Evolutionary conservation across 2,329 filamentous ascomycete genomes (phyloP), one percentile per base, ranked within the genome.

Genomic region (Calonectria crousiana): DNA sequence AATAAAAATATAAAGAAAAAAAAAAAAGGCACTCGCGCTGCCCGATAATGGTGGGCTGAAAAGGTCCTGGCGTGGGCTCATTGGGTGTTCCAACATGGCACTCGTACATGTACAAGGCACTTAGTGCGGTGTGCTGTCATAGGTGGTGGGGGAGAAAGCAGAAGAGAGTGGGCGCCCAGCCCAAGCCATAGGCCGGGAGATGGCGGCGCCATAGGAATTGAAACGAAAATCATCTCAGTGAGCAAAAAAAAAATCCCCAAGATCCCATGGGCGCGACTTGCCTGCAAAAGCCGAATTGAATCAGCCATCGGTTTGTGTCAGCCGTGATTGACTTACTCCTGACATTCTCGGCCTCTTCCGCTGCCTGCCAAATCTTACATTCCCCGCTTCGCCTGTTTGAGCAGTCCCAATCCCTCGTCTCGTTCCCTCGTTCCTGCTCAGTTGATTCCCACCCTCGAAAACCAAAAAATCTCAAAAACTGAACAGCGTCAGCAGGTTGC

Each of bases 371-470:
- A 65, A 65, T 44, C 60, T 65, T 49, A 47, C 60, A 44, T 65
- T 65, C 60, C 60, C 60, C 60, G 60, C 60, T 49, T 65, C 60
- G 60, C 41, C 60, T 49, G 60, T 47, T 65, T 49, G 32, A 49
- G 30, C 34, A 41, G 26, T 62, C 56, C 56, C 56, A 62, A 60
- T 60, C 56, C 56, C 32, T n/a, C n/a, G 32, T 34, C 36, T 38
- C 36, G 36, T 34, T 34, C 32, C 32, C 38, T 23, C 34, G 38
- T 47, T 26, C 38, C 49, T 26, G 38, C 38, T 65, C 60, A 47
- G 44, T 65, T 65, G 60, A 34, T 49, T 47, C 60, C 38, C 44
- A 47, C 44, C 41, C 38, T 32, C 38, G 28, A 32, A 65, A 65
- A 28, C 10, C 47, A 65, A 65, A 65, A 47, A 47, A 47, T 47